These are phyloP conservation scores for Exophiala oligosperma DNA, from an alignment of 2,329 filamentous ascomycete genomes.

Conservation along the genomic window DNA sequence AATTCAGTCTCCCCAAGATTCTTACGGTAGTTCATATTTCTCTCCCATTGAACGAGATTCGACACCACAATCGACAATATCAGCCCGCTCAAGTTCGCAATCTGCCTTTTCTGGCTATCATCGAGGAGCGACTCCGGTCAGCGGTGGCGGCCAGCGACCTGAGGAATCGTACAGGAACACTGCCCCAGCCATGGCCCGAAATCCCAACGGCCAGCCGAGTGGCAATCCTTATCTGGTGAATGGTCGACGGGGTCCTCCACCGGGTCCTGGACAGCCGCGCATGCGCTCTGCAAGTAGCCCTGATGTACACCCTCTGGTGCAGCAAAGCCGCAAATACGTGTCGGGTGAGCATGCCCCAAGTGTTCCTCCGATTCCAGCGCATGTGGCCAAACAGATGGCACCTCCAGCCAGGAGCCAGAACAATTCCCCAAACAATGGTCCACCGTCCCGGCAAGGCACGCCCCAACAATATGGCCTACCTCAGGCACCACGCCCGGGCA, in stretches of 20 bases:
- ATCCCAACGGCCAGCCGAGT: conserved; percentile 65
- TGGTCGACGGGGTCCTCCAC: conserved; percentile 39
- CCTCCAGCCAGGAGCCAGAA: conserved; percentile 76
- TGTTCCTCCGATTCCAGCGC: conserved; percentile 74
- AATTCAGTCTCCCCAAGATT: conserved; percentile 60
- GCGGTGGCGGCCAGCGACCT: conserved; percentile 63
- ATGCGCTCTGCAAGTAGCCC: conserved; percentile 93
- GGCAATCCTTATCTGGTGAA: conserved; percentile 63
- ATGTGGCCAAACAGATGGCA: conserved; percentile 60
- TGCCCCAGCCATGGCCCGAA: conserved; percentile 78
- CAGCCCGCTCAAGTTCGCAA: conserved; percentile 53
- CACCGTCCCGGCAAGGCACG: conserved; percentile 68
- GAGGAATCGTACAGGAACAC: conserved; percentile 81
- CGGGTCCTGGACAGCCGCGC: conserved; percentile 47
- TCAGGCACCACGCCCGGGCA: conserved; percentile 26
- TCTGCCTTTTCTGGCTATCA: conserved; percentile 76
- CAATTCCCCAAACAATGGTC: conserved; percentile 70
- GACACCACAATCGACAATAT: conserved; percentile 48
- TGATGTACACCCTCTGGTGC: conserved; percentile 74
- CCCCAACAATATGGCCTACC: conserved; percentile 59
- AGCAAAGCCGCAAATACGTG: conserved; percentile 48
- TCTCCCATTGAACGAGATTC: conserved; percentile 72
- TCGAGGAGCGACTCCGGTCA: conserved; percentile 64
- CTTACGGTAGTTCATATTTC: conserved; percentile 83
- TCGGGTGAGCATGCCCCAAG: conserved; percentile 61